Evolutionary conservation across 108 stramenopile genomes (phyloP).

Genomic region (Conticribra guillardii): DNA sequence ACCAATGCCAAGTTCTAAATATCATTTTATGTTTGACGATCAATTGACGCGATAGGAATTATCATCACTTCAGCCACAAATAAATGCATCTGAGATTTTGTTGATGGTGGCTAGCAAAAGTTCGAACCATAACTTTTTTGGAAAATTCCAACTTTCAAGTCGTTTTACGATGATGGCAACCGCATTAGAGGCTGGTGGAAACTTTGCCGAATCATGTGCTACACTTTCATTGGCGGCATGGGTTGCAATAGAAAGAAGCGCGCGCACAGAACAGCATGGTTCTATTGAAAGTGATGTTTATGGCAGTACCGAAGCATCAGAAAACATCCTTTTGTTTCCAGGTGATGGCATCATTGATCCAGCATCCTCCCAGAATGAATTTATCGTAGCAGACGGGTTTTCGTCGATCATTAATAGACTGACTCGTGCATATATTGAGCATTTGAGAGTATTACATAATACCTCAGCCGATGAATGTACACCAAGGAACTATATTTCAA

Average conservation of each 20-base stretch:
- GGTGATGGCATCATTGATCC: constrained; percentile 7
- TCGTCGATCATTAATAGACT: constrained; percentile 27
- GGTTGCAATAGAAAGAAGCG: constrained; percentile 20
- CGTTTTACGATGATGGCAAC: constrained; percentile 39
- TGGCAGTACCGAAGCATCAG: constrained; percentile 14
- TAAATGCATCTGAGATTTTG: constrained; percentile 32
- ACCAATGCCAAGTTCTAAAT: too few species aligned
- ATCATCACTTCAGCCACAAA: constrained; percentile 35
- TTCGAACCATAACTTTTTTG: constrained; percentile 21
- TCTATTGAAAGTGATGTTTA: constrained; percentile 1
- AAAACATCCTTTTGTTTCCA: constrained; percentile 37
- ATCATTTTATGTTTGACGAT: neutral
- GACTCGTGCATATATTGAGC: constrained; percentile 27
- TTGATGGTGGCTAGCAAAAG: constrained; percentile 29
- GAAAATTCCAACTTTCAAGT: constrained; percentile 41
- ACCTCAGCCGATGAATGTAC: too few species aligned
- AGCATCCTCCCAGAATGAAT: constrained; percentile 3
- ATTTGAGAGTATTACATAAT: neutral
- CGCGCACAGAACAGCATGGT: neutral
- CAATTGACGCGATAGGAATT: neutral
- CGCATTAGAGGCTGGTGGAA: constrained; percentile 24
- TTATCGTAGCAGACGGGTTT: constrained; percentile 1
- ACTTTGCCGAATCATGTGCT: constrained; percentile 25
- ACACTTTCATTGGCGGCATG: constrained; percentile 33
- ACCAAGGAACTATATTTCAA: neutral